Evolutionary conservation across 2,329 filamentous ascomycete genomes (phyloP).

Genomic region (Conoideocrella luteorostrata): DNA sequence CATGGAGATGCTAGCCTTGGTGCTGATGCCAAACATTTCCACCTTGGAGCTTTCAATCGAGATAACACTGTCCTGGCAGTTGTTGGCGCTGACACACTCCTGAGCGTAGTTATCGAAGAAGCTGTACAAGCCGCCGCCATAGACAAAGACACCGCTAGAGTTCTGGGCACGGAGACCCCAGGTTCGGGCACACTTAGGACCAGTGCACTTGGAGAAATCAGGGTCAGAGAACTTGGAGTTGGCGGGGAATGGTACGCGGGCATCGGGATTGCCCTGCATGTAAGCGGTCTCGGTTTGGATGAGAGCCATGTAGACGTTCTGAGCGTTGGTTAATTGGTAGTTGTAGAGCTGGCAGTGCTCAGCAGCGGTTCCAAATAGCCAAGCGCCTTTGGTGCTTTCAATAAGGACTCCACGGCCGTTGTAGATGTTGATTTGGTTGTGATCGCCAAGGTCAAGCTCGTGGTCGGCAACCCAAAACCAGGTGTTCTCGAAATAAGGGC

Average conservation of each 20-base stretch:
- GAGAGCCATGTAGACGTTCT: conserved; percentile 72
- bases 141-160: conserved; percentile 61
- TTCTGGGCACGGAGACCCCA: conserved; percentile 69
- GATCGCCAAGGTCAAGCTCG: conserved; percentile 69
- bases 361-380: conserved; percentile 72
- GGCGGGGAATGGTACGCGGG: conserved; percentile 56
- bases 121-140: conserved; percentile 69
- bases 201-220: conserved; percentile 55
- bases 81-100: conserved; percentile 58
- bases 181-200: conserved; percentile 59
- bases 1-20: conserved; percentile 71
- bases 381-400: conserved; percentile 67
- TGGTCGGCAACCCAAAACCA: conserved; percentile 92
- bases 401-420: conserved; percentile 79
- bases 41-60: conserved; percentile 62
- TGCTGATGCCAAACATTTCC: conserved; percentile 62
- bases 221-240: conserved; percentile 59
- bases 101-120: conserved; percentile 81
- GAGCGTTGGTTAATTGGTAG: conserved; percentile 74
- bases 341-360: conserved; percentile 68
- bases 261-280: conserved; percentile 77
- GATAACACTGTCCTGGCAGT: conserved; percentile 74
- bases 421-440: conserved; percentile 79
- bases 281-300: conserved; percentile 90
- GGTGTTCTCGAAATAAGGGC: conserved; percentile 78